Percentiles rank a stretch among this genome's conserved stretches.
These are phyloP conservation scores for Mycosphaerelloides madeirae DNA, from an alignment of 2,329 filamentous ascomycete species.

Conservation along the genomic window DNA sequence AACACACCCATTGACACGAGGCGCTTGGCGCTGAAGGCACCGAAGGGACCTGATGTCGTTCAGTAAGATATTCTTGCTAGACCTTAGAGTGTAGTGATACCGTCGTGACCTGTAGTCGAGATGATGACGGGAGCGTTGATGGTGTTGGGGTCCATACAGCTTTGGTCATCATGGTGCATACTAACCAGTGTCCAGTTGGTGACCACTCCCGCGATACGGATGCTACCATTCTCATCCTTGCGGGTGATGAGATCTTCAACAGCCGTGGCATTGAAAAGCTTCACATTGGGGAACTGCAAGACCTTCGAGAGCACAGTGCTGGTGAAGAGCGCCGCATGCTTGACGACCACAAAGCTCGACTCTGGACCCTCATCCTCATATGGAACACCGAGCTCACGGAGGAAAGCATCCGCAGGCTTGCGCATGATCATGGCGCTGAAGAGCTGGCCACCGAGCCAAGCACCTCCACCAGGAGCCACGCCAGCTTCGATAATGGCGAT, in stretches of 20 bases:
- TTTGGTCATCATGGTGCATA: slow-evolving; percentile 55
- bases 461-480: slow-evolving; percentile 81
- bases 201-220: slow-evolving; percentile 82
- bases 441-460: slow-evolving; percentile 89
- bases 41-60: slow-evolving; percentile 57
- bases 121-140: slow-evolving; percentile 89
- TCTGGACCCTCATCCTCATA: slow-evolving; percentile 73
- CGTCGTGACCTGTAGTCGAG: slow-evolving; percentile 87
- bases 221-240: slow-evolving; percentile 46
- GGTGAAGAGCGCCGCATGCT: slow-evolving; percentile 90
- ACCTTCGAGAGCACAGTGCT: slow-evolving; percentile 81
- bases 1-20: slow-evolving; percentile 83
- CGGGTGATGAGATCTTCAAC: slow-evolving; percentile 93
- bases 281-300: slow-evolving; percentile 79
- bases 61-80: neutral
- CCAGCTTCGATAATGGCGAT: slow-evolving; percentile 87
- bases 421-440: slow-evolving; percentile 96
- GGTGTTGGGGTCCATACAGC: slow-evolving; percentile 96
- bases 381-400: slow-evolving; percentile 73
- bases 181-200: slow-evolving; percentile 94
- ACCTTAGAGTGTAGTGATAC: slow-evolving; percentile 23
- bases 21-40: slow-evolving; percentile 85
- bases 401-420: slow-evolving; percentile 82
- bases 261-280: slow-evolving; percentile 91
- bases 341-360: slow-evolving; percentile 76